Evolutionary conservation across 805 yeast species (phyloP), one percentile per base, ranked within the genome.

Genomic region (Metschnikowia aberdeeniae): DNA sequence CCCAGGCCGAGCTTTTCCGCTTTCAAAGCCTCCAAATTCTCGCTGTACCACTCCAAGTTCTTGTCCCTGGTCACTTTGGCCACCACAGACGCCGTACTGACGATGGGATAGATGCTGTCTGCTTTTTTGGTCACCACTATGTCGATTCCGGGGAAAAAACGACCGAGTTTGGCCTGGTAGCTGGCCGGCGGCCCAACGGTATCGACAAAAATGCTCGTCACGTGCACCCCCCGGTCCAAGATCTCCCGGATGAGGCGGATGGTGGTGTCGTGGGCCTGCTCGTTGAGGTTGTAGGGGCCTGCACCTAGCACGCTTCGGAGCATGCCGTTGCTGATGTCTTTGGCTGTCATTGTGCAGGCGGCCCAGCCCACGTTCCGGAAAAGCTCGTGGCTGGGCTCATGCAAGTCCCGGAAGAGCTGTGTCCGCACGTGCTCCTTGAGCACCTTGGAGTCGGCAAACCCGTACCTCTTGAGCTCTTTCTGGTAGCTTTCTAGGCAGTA

Each of bases 211-310:
- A 90, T 77, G 59, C 88, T 88, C 24, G 70, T 74, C 5, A 93
- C 60, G 33, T 79, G 76, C 6, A 87, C 82, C 1, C 87, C 86
- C 30, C 69, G 65, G 27, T 75, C 77, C 4, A 87, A 32, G 0
- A 87, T 83, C 9, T 76, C 79, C 49, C 76, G 77, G 33, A 93
- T 89, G 48, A 93, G 67, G 12, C 70, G 80, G 59, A 90, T 90
- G 0, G 99, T 93, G 0, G 95, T 83, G 57, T 89, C 96, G 59
- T 93, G 98, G 0, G 99, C 99, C 64, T 93, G 99, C 55, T 86
- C 96, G 61, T 95, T 93, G 61, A 93, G 70, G 59, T 92, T 92
- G 58, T 81, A 80, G 9, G 77, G 70, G 0, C 81, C 79, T n/a
- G 63, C 63, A 0, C 73, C 73, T 20, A 62, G 55, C 61, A 72